These are phyloP conservation scores for Claviceps monticola DNA, from an alignment of 2,329 filamentous ascomycete species.

Conservation along the genomic window DNA sequence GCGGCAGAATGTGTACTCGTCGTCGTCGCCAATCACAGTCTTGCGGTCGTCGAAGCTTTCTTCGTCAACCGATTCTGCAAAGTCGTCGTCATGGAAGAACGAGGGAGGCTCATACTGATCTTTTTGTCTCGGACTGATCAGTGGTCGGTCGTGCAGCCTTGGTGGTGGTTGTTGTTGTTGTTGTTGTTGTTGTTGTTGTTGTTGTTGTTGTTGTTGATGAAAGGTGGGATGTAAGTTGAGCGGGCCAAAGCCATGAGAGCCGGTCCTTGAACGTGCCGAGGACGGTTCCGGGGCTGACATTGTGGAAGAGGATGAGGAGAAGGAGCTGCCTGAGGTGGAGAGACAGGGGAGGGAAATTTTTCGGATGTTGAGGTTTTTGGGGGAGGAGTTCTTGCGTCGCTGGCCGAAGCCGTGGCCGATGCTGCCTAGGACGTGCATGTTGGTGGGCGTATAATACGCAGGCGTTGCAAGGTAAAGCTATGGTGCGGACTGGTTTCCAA, in stretches of 20 bases:
- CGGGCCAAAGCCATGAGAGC: constrained; percentile 18
- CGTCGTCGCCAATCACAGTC: constrained; percentile 6
- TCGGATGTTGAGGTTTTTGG: constrained; percentile 25
- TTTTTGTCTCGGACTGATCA: constrained; percentile 12
- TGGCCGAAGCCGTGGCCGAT: constrained; percentile 20
- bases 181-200: constrained; percentile 2
- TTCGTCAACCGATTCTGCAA: constrained; percentile 5
- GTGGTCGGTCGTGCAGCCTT: constrained; percentile 22
- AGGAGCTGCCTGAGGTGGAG: constrained; percentile 21
- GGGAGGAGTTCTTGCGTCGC: constrained; percentile 21
- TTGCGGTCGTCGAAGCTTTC: constrained; percentile 12
- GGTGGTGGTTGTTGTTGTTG: constrained; percentile 16
- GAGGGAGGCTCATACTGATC: constrained; percentile 11
- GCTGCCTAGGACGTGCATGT: constrained; percentile 21
- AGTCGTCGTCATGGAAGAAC: constrained; percentile 15
- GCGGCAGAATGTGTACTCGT: constrained; percentile 7
- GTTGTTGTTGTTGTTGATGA: constrained; percentile 2
- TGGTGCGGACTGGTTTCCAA: no score
- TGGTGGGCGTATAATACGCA: neutral
- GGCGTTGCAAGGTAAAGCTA: no score
- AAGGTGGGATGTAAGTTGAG: constrained; percentile 21
- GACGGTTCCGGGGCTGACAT: constrained; percentile 14
- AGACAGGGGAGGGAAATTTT: constrained; percentile 28
- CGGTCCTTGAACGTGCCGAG: constrained; percentile 11
- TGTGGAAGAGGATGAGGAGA: constrained; percentile 16